A percentile compares a stretch with the other conserved stretches of the same genome.
These are phyloP conservation scores for Aspergillus conjunctus DNA, from an alignment of 495 filamentous ascomycete species.

Conservation along the genomic window DNA sequence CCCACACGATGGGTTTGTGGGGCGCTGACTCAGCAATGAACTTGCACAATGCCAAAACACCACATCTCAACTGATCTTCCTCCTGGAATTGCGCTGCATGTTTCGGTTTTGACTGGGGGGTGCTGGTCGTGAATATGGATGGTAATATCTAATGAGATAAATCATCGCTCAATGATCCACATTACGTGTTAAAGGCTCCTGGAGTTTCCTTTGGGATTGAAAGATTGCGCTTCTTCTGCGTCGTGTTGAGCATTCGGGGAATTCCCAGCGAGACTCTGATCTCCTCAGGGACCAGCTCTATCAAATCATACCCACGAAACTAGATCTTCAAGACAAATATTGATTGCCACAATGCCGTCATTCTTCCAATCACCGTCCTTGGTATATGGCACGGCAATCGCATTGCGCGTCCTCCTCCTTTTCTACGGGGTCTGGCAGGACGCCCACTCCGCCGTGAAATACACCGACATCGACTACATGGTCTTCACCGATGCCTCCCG, in stretches of 20 bases:
- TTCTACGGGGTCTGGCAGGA: constrained; percentile 92
- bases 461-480: constrained; percentile 98
- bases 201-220: background rate
- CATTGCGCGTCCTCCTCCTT: constrained; percentile 70
- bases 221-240: background rate
- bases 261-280: no score
- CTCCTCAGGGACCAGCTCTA: background rate
- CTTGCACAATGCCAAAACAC: constrained; percentile 7
- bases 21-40: constrained; percentile 16
- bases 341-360: constrained; percentile 27
- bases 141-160: background rate
- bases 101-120: background rate
- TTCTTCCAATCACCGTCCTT: constrained; percentile 49
- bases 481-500: constrained; percentile 98
- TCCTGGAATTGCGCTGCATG: background rate
- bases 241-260: no score
- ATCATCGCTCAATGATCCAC: background rate
- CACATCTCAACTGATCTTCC: background rate
- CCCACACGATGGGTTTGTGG: background rate
- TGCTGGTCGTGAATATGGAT: constrained; percentile 12
- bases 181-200: background rate
- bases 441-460: constrained; percentile 84
- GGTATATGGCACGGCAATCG: constrained; percentile 68
- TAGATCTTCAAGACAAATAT: background rate
- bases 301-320: background rate